Base-by-base conservation (phyloP, 495 filamentous ascomycete species). In the Penicillium canariense region DNA sequence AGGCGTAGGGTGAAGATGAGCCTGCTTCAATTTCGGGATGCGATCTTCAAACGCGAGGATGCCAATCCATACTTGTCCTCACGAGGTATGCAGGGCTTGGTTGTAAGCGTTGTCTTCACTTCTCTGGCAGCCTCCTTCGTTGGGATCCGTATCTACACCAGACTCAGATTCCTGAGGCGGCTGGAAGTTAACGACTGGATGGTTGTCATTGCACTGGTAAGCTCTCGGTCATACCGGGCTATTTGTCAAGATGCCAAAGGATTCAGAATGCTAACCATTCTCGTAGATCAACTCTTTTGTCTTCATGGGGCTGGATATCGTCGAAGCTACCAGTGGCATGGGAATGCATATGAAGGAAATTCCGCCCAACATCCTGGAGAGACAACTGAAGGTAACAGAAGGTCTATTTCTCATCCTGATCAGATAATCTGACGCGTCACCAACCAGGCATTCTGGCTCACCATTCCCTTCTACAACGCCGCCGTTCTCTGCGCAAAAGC, bases 401-500 rank as follows among this genome's bases (percentile, higher is more conserved):
- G 12, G 15, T 17, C 14, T 6, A 15, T 4, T 14, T 11, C 5
- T 10, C 9, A 26, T 31, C 12, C 1, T 9, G 15, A 23, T 50
- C 17, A 25, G 17, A 27, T 26, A 9, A 30, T 9, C 15, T 46
- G 32, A 30, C 9, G 30, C 15, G 35, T 17, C 25, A 12, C 18
- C 35, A 47, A 30, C 23, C 12, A 77, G 73, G 68, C 71, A 6
- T 76, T 75, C 56, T 77, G 72, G 72, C 56, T 76, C 54, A 73
- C 72, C 2, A 69, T 75, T 20, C 75, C 75, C 1, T 74, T 77
- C 63, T 77, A 77, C 53, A 76, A 77, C n/a, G 70, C 72, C 43
- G 67, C 71, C 32, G 65, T 81, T n/a, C 69, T 78, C 26, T 74
- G 72, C 54, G 78, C 78, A 45, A 81, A 81, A 66, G 72, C 71